These are phyloP conservation scores for Lichtheimia ornata DNA, from an alignment of 371 early-diverging fungal species.

Conservation along the genomic window DNA sequence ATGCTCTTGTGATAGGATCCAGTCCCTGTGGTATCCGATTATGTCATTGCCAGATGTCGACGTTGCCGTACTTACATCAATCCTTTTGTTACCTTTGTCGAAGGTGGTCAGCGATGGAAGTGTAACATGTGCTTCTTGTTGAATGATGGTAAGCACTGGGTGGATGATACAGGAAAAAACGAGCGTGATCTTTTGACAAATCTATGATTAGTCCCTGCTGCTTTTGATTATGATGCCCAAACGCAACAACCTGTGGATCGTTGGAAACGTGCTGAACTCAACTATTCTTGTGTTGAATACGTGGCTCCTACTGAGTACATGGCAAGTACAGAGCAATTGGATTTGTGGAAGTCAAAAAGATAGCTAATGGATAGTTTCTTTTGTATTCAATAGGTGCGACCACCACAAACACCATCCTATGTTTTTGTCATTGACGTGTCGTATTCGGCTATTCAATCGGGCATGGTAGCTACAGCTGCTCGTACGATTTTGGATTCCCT, in stretches of 20 bases:
- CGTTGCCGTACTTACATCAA: constrained; percentile 95
- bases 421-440: constrained; percentile 94
- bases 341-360: background rate
- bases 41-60: constrained; percentile 89
- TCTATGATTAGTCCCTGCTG: constrained; percentile 69
- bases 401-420: constrained; percentile 88
- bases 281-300: constrained; percentile 90
- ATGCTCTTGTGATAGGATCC: constrained; percentile 48
- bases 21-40: constrained; percentile 82
- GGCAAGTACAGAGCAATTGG: constrained; percentile 27
- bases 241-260: constrained; percentile 83
- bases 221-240: constrained; percentile 88
- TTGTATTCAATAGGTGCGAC: background rate
- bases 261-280: constrained; percentile 85
- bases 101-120: constrained; percentile 92
- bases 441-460: constrained; percentile 81
- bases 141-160: constrained; percentile 72
- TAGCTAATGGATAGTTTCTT: background rate
- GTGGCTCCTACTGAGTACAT: constrained; percentile 95
- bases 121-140: constrained; percentile 92
- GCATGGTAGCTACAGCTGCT: constrained; percentile 73
- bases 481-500: constrained; percentile 81
- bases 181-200: background rate
- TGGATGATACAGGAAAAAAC: background rate
- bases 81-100: constrained; percentile 91